Conservation (phyloP, 805 yeast species). For the Yamadazyma takamatsuzukensis region DNA sequence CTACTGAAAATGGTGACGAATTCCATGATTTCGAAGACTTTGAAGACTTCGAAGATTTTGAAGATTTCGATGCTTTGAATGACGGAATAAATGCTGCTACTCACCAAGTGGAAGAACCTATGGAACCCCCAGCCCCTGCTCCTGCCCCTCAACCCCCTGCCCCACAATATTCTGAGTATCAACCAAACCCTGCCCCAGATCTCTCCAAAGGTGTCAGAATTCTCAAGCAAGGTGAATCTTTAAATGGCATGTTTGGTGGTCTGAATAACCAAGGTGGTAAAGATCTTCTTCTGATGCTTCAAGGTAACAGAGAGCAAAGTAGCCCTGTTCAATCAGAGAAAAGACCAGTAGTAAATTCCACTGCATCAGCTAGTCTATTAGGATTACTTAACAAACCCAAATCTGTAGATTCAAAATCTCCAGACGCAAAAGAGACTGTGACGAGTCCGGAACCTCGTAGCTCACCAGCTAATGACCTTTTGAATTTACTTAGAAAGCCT, state of each 20-base stretch:
- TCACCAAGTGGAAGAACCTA: not conserved
- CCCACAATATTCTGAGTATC: not conserved
- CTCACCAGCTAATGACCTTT: slow-evolving; percentile 19
- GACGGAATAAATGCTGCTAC: slow-evolving; percentile 9
- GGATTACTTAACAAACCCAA: slow-evolving; percentile 3
- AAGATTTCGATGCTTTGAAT: slow-evolving; percentile 27
- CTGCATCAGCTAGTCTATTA: slow-evolving; percentile 14
- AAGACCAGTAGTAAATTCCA: not conserved
- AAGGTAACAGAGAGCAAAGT: not conserved
- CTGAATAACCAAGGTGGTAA: slow-evolving; percentile 4
- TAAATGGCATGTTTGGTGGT: slow-evolving; percentile 7
- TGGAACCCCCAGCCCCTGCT: not conserved
- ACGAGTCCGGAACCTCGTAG: slow-evolving; percentile 1
- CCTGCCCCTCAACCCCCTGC: not conserved
- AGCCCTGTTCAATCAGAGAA: not conserved
- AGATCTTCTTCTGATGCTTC: slow-evolving; percentile 12
- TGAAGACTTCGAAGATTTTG: slow-evolving; percentile 30
- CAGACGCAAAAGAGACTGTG: no score
- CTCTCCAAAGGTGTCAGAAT: slow-evolving; percentile 18
- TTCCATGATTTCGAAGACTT: slow-evolving; percentile 32
- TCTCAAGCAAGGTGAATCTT: slow-evolving; percentile 27
- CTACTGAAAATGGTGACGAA: slow-evolving; percentile 13
- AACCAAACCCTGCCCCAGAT: slow-evolving; percentile 3
- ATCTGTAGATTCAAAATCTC: slow-evolving; percentile 3
- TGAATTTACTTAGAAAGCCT: slow-evolving; percentile 19